A percentile compares a stretch with the other conserved stretches of the same genome.
Evolutionary conservation across 495 filamentous ascomycete species (phyloP).

Genomic region (Hypoxylon rickii): DNA sequence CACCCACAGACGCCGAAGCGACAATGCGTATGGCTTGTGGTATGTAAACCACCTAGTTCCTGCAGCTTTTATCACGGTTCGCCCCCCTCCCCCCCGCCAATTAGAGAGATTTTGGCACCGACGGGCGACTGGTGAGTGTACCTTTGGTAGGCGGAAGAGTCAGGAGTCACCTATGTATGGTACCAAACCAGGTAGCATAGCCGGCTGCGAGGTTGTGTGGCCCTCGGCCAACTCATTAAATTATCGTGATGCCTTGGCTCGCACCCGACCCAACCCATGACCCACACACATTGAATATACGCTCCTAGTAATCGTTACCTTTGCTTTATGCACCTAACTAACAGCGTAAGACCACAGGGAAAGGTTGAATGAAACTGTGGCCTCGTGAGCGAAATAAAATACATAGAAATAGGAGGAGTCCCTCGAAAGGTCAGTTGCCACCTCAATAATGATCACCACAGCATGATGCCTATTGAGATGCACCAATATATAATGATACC

Average conservation of each 20-base stretch:
- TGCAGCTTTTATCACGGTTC: slow-evolving; percentile 32
- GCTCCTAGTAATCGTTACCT: neutral
- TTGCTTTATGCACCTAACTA: neutral
- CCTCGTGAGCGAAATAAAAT: no score
- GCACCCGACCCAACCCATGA: no score
- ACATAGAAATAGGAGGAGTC: no score
- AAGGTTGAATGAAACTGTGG: no score
- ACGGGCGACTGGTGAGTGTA: no score
- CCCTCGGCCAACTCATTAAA: slow-evolving; percentile 21
- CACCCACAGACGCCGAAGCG: neutral
- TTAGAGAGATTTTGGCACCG: neutral
- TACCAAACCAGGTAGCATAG: neutral
- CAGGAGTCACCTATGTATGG: neutral
- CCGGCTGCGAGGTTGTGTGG: slow-evolving; percentile 10
- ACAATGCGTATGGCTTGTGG: neutral
- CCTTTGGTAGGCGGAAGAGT: slow-evolving; percentile 1
- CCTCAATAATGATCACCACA: no score
- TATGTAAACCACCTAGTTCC: slow-evolving; percentile 11
- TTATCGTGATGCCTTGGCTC: slow-evolving; percentile 25
- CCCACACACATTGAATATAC: slow-evolving; percentile 25
- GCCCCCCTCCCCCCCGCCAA: no score
- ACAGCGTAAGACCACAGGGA: no score
- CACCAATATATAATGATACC: no score
- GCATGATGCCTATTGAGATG: no score
- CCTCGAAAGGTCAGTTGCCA: no score